phyloP scores from a whole-genome alignment of 768 basidiomycete genomes.

The Coprinellus micaceus region DNA sequence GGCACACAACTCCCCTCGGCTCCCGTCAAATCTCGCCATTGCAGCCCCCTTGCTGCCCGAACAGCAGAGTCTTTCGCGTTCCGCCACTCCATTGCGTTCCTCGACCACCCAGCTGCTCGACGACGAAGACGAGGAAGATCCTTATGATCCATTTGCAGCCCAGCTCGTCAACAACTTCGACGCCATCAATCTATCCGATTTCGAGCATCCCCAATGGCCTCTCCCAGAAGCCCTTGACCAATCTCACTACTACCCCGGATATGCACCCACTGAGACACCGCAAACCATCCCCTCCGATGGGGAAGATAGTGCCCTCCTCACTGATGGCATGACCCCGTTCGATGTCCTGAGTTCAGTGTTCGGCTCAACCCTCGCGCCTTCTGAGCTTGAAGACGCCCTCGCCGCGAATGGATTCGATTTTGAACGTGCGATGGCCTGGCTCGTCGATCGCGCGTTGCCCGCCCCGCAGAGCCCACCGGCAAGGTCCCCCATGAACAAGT shows the following conservation, averaged over 20 bases:
- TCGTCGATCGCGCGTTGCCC: constrained; percentile 71
- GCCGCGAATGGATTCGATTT: constrained; percentile 89
- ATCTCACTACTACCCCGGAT: constrained; percentile 10
- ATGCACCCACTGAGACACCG: constrained; percentile 12
- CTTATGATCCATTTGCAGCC: constrained; percentile 74
- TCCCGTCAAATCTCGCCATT: constrained; percentile 83
- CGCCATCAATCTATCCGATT: constrained; percentile 60
- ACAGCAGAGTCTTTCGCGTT: constrained; percentile 45
- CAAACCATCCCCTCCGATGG: constrained; percentile 30
- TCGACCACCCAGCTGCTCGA: constrained; percentile 56
- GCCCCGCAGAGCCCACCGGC: constrained; percentile 6
- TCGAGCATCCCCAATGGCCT: constrained; percentile 47
- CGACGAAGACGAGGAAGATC: constrained; percentile 76
- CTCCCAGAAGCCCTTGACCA: constrained; percentile 10
- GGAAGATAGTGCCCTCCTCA: constrained; percentile 59
- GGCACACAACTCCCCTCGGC: constrained; percentile 70
- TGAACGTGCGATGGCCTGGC: constrained; percentile 91
- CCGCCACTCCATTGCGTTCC: constrained; percentile 67
- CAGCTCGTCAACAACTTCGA: constrained; percentile 55
- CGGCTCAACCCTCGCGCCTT: constrained; percentile 82
- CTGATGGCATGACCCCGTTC: constrained; percentile 95
- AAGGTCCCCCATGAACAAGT: constrained; percentile 40
- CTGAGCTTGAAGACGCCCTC: constrained; percentile 91
- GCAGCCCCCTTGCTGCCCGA: constrained; percentile 87
- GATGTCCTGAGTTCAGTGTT: constrained; percentile 95